Conservation (phyloP, 2,329 filamentous ascomycete genomes). For the Botrytis hyacinthi region DNA sequence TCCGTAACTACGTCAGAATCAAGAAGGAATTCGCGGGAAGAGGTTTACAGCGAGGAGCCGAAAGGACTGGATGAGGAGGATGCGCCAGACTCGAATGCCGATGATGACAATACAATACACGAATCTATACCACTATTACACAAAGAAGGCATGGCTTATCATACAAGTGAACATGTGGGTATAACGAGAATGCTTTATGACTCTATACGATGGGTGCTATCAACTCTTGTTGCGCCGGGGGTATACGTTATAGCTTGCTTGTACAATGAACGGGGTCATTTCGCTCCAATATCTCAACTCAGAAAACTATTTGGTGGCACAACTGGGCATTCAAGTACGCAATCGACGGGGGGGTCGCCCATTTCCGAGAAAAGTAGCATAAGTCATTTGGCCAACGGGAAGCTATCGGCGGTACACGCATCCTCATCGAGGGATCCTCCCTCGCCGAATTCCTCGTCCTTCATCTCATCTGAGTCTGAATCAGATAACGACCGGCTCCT, state of each 20-base stretch:
- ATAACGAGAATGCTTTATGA: conserved; percentile 71
- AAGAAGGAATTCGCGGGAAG: conserved; percentile 39
- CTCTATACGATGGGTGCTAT: conserved; percentile 74
- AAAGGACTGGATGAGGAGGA: conserved; percentile 37
- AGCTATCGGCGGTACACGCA: conserved; percentile 23
- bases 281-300: conserved; percentile 74
- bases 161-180: conserved; percentile 47
- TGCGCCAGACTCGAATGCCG: conserved; percentile 40
- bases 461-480: conserved; percentile 63
- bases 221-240: conserved; percentile 74
- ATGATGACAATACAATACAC: conserved; percentile 41
- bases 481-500: conserved; percentile 49
- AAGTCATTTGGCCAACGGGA: conserved; percentile 26
- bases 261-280: conserved; percentile 75
- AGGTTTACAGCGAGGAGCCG: conserved; percentile 43
- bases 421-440: conserved; percentile 24
- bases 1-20: conserved; percentile 29
- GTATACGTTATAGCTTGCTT: conserved; percentile 81
- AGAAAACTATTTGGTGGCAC: conserved; percentile 56
- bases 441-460: conserved; percentile 51
- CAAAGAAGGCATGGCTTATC: conserved; percentile 41
- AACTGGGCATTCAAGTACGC: conserved; percentile 36
- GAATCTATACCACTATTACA: conserved; percentile 70
- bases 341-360: conserved; percentile 37
- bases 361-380: conserved; percentile 21